Base-by-base conservation (phyloP, 345 rosid species). In the Hibiscus syriacus region DNA sequence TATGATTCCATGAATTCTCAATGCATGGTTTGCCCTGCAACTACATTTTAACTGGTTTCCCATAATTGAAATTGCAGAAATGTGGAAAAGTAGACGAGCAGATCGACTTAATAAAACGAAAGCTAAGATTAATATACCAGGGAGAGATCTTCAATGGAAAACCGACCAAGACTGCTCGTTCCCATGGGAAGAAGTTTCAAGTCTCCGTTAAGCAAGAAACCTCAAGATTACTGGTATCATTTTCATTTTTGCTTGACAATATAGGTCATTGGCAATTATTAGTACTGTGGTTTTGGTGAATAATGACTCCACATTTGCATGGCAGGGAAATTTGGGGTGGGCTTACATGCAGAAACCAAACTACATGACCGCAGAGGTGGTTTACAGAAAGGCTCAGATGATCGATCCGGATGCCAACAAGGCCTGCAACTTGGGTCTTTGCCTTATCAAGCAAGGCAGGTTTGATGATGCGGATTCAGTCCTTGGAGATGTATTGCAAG, bases 271-370 rank as follows among this genome's bases (percentile, higher is more conserved):
- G 7, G 41, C 41, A 9, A 38, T 9, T 38, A 11, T 36, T 36
- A 9, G 39, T 6, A 1, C 9, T 36, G 39, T 36, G 39, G 39
- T 36, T 36, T 19, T 19, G 13, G 26, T 50, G 55, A 50, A 25
- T 8, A 50, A 50, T 20, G 26, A 2, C 55, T 19, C 57, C n/a
- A 6, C n/a, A 9, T 12, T 55, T 29, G 41, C 22, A 29, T 10
- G 7, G 16, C 73, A 94, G 98, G 98, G 98, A 3, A 91, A 94
- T 73, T 75, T 94, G 81, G 99, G 96, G 6, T 94, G 99, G 99
- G 99, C 97, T 23, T 86, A 94, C 76, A 89, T 91, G 98, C 97
- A 89, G 68, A 88, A 94, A 74, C 68, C 83, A 4, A 94, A 88
- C 82, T 91, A 67, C 82, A 49, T 89, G 64, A 82, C 89, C 0